Evolutionary conservation across 2,329 filamentous ascomycete species (phyloP), one percentile per base, ranked within the genome.

Genomic region (Apiospora arundinis): DNA sequence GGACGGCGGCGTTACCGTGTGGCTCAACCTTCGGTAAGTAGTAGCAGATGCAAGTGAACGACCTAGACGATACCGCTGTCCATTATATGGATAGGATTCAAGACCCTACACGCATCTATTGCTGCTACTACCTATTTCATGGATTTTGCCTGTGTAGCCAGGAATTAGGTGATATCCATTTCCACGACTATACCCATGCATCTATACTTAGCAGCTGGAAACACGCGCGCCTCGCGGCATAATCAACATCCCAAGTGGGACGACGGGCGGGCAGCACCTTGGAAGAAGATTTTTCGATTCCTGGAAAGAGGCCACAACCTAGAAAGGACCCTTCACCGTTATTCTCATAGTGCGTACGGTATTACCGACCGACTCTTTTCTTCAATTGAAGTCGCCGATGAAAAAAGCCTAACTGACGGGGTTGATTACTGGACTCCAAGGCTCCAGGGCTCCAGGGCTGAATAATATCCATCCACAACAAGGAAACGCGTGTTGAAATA

Each of bases 401-500:
- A 60, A 60, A 37, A 60, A 60, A 37, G 16, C 56, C 32, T 40
- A 32, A 32, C 32, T 32, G 40, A n/a, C 8, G 32, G 18, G 56
- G 28, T 63, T 16, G 28, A 63, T 63, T 40, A 40, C 56, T 63
- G 28, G 28, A n/a, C 56, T 14, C n/a, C 32, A 40, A 63, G n/a
- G n/a, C n/a, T n/a, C n/a, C n/a, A n/a, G n/a, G n/a, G 56, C 21
- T 63, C 56, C 32, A 37, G 32, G 32, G 56, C 56, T 63, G 56
- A 63, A 63, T 40, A 63, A 40, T 63, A 23, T 12, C 56, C 56
- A n/a, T 16, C 56, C 28, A 63, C 28, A 40, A 37, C 56, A 32
- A 40, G 32, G 56, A 63, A 63, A 63, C 56, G 56, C 56, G 56
- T 63, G 56, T 63, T 32, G 18, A n/a, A n/a, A 48, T 48, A 16